Percentiles rank a stretch among this genome's conserved stretches.
phyloP scores from a whole-genome alignment of 2,329 filamentous ascomycete species.

The Pestalotiopsis sp. region DNA sequence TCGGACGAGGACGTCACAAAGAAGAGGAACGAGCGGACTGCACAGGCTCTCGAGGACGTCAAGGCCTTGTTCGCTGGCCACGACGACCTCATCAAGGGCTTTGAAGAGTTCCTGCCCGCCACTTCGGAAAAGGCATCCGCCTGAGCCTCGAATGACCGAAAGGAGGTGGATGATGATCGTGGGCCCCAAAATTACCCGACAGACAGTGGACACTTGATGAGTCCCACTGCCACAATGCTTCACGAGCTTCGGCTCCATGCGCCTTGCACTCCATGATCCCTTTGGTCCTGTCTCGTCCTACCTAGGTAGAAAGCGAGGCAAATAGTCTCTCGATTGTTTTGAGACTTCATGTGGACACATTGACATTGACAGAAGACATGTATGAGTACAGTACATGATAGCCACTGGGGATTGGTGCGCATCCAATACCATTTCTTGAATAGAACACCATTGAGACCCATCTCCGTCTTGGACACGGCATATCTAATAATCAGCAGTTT shows the following conservation, averaged over 20 bases:
- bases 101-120: conserved; percentile 9
- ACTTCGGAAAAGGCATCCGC: background rate
- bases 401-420: background rate
- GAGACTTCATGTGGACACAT: too few species aligned
- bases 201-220: too few species aligned
- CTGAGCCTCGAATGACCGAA: background rate
- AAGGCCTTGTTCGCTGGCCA: conserved; percentile 10
- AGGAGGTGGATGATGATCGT: background rate
- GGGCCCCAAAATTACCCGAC: background rate
- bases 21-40: conserved; percentile 4
- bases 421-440: background rate
- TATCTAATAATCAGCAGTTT: too few species aligned
- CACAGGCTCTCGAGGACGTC: conserved; percentile 7
- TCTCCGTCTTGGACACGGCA: background rate
- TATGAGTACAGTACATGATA: too few species aligned
- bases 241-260: too few species aligned
- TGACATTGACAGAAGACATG: too few species aligned
- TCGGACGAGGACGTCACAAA: conserved; percentile 5
- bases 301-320: too few species aligned
- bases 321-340: too few species aligned
- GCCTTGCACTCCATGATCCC: too few species aligned
- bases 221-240: too few species aligned
- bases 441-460: background rate
- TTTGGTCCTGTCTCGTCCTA: too few species aligned
- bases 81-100: conserved; percentile 11